These are phyloP conservation scores for Kazachstania psychrophila DNA, from an alignment of 805 yeast genomes.

Conservation along the genomic window DNA sequence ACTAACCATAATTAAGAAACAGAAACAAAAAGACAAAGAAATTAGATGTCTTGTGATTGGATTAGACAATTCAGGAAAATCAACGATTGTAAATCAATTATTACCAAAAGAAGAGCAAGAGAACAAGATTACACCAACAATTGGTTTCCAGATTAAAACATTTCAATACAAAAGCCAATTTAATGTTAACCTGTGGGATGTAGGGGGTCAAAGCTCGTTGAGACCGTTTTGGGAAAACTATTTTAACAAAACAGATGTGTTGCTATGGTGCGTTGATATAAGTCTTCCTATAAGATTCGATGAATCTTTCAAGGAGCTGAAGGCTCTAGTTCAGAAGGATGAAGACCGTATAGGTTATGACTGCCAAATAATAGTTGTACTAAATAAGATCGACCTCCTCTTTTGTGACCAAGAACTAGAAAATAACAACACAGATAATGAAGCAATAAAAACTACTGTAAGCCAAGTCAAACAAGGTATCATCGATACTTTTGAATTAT, in stretches of 20 bases:
- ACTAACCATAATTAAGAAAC: conserved; percentile 68
- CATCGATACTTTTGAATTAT: not conserved
- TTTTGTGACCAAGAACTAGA: too few species aligned
- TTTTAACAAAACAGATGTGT: conserved; percentile 68
- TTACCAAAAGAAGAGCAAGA: conserved; percentile 31
- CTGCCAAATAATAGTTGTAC: conserved; percentile 43
- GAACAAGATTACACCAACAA: conserved; percentile 65
- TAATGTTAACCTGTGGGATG: conserved; percentile 67
- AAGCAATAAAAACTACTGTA: too few species aligned
- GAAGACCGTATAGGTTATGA: conserved; percentile 53
- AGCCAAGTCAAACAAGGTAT: not conserved
- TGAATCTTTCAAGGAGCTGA: conserved; percentile 60
- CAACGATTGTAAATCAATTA: conserved; percentile 62
- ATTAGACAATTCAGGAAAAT: conserved; percentile 84
- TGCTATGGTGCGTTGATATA: conserved; percentile 82
- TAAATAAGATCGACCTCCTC: conserved; percentile 67
- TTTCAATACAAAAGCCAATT: conserved; percentile 31
- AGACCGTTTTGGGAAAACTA: conserved; percentile 92
- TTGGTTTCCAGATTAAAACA: conserved; percentile 79
- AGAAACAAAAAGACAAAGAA: conserved; percentile 71
- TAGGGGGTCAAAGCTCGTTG: conserved; percentile 81
- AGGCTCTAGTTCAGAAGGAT: conserved; percentile 46
- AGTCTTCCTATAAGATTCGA: conserved; percentile 45
- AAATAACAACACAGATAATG: conserved; percentile 1
- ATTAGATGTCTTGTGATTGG: conserved; percentile 71